Conservation (phyloP, 2,329 filamentous ascomycete species). For the Trichocomaceae sp. region DNA sequence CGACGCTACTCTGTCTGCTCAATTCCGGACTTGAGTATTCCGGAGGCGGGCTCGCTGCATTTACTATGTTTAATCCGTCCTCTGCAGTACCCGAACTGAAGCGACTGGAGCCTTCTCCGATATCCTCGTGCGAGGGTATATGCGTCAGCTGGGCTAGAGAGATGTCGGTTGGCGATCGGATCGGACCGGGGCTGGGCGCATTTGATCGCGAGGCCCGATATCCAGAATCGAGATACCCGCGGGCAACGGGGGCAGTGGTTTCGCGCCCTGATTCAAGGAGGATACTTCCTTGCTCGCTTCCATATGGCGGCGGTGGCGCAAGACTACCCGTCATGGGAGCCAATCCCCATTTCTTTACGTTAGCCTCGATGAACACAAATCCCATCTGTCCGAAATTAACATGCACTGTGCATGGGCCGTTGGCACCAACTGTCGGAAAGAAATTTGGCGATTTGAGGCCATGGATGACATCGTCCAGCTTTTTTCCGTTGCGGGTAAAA, state of each 20-base stretch:
- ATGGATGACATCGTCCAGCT: slow-evolving; percentile 87
- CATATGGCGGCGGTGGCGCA: slow-evolving; percentile 91
- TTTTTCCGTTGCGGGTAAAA: slow-evolving; percentile 97
- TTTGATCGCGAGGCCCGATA: slow-evolving; percentile 71
- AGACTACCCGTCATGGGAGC: slow-evolving; percentile 93
- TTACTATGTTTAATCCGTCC: slow-evolving; percentile 16
- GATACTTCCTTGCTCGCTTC: slow-evolving; percentile 94
- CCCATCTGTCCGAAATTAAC: slow-evolving; percentile 98
- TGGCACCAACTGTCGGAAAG: slow-evolving; percentile 94
- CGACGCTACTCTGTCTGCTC: slow-evolving; percentile 48
- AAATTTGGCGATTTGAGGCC: slow-evolving; percentile 93
- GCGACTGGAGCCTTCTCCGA: slow-evolving; percentile 63
- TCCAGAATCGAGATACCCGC: slow-evolving; percentile 47
- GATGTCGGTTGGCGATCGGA: slow-evolving; percentile 90
- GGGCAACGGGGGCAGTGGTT: slow-evolving; percentile 38
- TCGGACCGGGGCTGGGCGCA: slow-evolving; percentile 77
- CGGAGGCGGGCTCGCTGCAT: slow-evolving; percentile 28
- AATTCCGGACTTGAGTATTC: slow-evolving; percentile 52
- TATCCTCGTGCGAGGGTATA: slow-evolving; percentile 59
- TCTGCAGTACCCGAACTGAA: slow-evolving; percentile 20
- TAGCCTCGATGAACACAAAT: slow-evolving; percentile 98
- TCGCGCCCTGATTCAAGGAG: slow-evolving; percentile 76
- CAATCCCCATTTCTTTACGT: slow-evolving; percentile 99
- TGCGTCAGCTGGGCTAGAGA: slow-evolving; percentile 81
- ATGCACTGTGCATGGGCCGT: slow-evolving; percentile 84